Percentiles rank a stretch among this genome's conserved stretches.
Conservation (phyloP, 202 grass and related monocot species). For the Hordeum pubiflorum region DNA sequence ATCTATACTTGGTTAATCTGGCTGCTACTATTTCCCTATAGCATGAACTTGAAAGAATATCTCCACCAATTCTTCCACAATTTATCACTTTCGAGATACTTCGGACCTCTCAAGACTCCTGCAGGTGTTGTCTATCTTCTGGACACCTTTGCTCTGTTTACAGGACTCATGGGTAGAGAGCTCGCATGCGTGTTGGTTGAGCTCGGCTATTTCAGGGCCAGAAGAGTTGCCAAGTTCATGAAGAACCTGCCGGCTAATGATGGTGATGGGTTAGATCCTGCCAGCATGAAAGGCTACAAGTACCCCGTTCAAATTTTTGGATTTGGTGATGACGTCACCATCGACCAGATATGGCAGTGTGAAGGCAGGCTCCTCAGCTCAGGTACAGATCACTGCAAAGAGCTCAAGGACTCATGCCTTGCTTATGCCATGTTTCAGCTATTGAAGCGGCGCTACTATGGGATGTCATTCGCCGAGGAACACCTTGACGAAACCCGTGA, state of each 20-base stretch:
- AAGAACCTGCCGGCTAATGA: not conserved
- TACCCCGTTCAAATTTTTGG: not conserved
- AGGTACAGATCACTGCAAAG: not conserved
- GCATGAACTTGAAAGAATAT: not conserved
- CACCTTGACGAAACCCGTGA: not conserved
- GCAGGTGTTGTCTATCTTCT: not conserved
- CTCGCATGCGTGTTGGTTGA: not conserved
- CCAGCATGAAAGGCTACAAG: not conserved
- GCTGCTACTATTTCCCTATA: not conserved
- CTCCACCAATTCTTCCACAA: not conserved
- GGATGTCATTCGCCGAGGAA: not conserved
- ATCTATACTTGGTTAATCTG: fast-evolving
- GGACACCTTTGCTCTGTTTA: too few species aligned
- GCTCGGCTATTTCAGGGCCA: not conserved
- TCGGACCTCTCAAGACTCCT: not conserved
- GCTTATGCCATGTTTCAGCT: not conserved
- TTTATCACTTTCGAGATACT: too few species aligned
- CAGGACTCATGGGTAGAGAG: not conserved
- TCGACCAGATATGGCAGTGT: not conserved
- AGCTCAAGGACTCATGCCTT: not conserved
- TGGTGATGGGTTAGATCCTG: not conserved
- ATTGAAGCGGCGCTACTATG: conserved; percentile 2
- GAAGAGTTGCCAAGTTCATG: not conserved
- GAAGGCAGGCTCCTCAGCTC: not conserved
- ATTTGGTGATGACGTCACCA: not conserved